Conservation (phyloP, 2,329 filamentous ascomycete genomes). For the Xylariomycetidae sp. region DNA sequence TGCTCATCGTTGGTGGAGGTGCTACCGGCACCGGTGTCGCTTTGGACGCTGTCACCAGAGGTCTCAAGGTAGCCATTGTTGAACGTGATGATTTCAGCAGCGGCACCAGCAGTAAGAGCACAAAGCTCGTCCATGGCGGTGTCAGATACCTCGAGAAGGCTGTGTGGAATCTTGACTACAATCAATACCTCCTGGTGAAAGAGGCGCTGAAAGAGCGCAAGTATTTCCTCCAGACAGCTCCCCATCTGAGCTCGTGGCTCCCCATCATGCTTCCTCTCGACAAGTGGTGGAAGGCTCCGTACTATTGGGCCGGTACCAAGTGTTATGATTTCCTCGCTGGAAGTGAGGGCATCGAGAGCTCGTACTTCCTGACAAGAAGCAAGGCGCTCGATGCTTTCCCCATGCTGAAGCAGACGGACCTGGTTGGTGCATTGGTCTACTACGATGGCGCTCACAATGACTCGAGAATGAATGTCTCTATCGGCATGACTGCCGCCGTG, state of each 20-base stretch:
- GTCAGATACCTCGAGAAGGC: conserved; percentile 73
- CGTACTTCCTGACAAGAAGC: conserved; percentile 81
- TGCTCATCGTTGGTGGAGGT: conserved; percentile 66
- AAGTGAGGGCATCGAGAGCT: conserved; percentile 81
- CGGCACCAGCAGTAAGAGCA: conserved; percentile 71
- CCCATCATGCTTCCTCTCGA: conserved; percentile 73
- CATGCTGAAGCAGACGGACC: conserved; percentile 75
- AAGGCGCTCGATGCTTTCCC: conserved; percentile 85
- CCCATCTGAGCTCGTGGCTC: conserved; percentile 68
- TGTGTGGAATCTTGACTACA: conserved; percentile 70
- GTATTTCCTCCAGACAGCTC: conserved; percentile 70
- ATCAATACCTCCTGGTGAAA: conserved; percentile 65
- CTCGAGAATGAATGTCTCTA: conserved; percentile 85
- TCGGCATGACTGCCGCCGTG: conserved; percentile 83
- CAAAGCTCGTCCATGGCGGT: conserved; percentile 73
- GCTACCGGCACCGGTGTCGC: conserved; percentile 69
- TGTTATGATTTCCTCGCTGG: conserved; percentile 82
- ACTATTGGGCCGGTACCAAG: conserved; percentile 75
- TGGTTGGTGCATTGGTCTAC: conserved; percentile 81
- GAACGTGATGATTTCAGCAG: conserved; percentile 71
- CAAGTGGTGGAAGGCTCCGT: conserved; percentile 73
- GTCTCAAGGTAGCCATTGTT: conserved; percentile 66
- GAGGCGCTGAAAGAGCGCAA: conserved; percentile 71
- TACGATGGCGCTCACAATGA: conserved; percentile 92
- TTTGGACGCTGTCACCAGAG: conserved; percentile 66